Evolutionary conservation across 2,329 filamentous ascomycete genomes (phyloP), one percentile per base, ranked within the genome.

Genomic region (Blastomyces parvus): DNA sequence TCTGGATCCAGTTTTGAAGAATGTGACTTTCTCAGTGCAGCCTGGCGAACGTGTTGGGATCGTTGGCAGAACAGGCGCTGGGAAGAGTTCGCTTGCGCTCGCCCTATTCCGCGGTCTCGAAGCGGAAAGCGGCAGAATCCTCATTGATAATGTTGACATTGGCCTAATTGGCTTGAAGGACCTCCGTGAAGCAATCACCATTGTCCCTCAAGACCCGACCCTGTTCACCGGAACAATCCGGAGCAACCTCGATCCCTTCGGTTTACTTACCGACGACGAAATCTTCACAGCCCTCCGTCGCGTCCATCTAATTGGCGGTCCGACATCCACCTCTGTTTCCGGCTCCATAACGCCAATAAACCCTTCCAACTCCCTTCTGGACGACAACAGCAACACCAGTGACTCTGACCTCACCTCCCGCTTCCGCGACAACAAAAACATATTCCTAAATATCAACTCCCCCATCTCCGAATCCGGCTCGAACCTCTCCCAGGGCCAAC

Each of bases 401-500:
- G 38, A 40, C 38, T n/a, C 61, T 1, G 48, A 42, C 13, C 60
- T 66, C 38, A 65, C 69, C 14, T 67, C 68, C 7, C 36, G 25
- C 33, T 52, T 70, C 42, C 66, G 83, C 19, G 88, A 89, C 62
- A 99, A 99, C 82, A 96, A 95, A 78, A 99, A 97, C 74, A 81
- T 96, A 64, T 97, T 99, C 83, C 82, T 88, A 55, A 92, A 96
- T 72, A 85, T 99, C 42, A 85, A 86, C 38, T 94, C 90, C 0
- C 79, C 88, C 0, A 89, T 99, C 48, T 86, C 89, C 1, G 94
- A 97, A 73, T 97, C 92, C 0, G 94, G 94, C 58, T 88, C 88
- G 66, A 99, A 99, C 71, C 83, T 99, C 13, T 97, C 93, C 0
- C 94, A 99, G 76, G 94, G 94, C 57, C 94, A 99, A 74, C 87